Evolutionary conservation across 176 grass and related monocot genomes (phyloP), one percentile per base, ranked within the genome.

Genomic region (Elaeis guineensis): DNA sequence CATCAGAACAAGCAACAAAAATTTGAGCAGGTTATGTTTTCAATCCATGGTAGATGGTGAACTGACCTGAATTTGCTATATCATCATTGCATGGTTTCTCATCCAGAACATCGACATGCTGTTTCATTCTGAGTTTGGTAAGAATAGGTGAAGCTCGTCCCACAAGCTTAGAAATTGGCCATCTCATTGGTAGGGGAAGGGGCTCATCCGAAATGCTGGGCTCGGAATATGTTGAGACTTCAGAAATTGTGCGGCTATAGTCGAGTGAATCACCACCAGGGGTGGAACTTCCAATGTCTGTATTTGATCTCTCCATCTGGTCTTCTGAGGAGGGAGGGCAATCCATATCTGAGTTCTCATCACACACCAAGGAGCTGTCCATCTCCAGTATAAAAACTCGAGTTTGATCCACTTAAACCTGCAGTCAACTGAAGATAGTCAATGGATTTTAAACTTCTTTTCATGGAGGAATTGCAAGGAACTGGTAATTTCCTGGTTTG

Each of bases 161-260:
- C 62, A 76, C 66, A 4, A 88, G 64, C 68, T 66, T 90, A 29
- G 75, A 80, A 32, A 72, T 55, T 52, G 51, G 83, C 63, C 54
- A 65, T 62, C 29, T 61, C 21, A 22, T 26, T 2, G 52, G 44
- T 16, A 19, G 57, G 2, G 52, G 25, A 22, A 24, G 57, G 15
- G 69, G 73, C 53, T 87, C 83, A 59, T 82, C 90, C 2, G 62
- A 69, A 14, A 84, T 80, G 44, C 81, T 80, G 39, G 30, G 76
- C 67, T 92, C 93, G 12, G 81, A 98, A 76, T 81, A 92, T 19
- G 93, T 66, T 6, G 93, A 98, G 21, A 80, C 79, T 49, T 88
- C 74, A 14, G 93, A 98, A 70, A 78, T 74, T 21, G 84, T 89
- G 49, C 93, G 81, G 76, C 93, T 92, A 59, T 80, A 85, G 69